Evolutionary conservation across 192 early-diverging fungal genomes (phyloP).

Genomic region (Phlyctochytrium arcticum): DNA sequence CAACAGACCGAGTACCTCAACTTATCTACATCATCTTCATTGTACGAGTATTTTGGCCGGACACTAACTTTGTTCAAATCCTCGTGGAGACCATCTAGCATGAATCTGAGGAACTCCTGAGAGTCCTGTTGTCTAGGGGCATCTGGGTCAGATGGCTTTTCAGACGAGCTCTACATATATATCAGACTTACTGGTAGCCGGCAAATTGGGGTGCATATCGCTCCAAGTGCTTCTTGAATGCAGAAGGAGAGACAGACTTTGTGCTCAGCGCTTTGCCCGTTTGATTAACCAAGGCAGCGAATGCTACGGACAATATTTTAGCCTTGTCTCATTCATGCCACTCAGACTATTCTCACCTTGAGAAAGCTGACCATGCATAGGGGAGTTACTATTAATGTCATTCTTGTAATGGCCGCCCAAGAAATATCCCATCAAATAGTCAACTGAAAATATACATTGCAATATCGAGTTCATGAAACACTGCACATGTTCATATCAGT

Average conservation of each 20-base stretch:
- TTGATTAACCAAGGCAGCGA: constrained; percentile 25
- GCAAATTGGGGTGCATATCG: constrained; percentile 74
- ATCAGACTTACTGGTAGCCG: constrained; percentile 55
- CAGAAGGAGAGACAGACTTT: constrained; percentile 65
- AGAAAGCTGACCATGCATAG: constrained; percentile 39
- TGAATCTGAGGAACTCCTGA: constrained; percentile 52
- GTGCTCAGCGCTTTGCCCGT: neutral
- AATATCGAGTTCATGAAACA: constrained; percentile 59
- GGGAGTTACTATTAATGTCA: constrained; percentile 30
- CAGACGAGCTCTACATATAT: neutral
- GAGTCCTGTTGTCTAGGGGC: constrained; percentile 41
- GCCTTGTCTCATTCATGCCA: too few species aligned
- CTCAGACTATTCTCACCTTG: too few species aligned
- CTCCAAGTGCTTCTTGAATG: constrained; percentile 70
- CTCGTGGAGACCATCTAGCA: constrained; percentile 50
- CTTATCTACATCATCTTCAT: constrained; percentile 35
- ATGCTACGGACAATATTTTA: constrained; percentile 23
- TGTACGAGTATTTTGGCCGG: constrained; percentile 38
- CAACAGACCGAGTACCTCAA: constrained; percentile 35
- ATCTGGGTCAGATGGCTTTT: neutral
- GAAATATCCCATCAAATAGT: constrained; percentile 26
- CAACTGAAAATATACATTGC: constrained; percentile 47
- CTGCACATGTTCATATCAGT: constrained; percentile 20
- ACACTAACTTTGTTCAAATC: constrained; percentile 40
- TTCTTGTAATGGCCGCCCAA: constrained; percentile 10